A percentile compares a stretch with the other conserved stretches of the same genome.
Conservation (phyloP, 768 basidiomycete genomes). For the Mycena filopes region DNA sequence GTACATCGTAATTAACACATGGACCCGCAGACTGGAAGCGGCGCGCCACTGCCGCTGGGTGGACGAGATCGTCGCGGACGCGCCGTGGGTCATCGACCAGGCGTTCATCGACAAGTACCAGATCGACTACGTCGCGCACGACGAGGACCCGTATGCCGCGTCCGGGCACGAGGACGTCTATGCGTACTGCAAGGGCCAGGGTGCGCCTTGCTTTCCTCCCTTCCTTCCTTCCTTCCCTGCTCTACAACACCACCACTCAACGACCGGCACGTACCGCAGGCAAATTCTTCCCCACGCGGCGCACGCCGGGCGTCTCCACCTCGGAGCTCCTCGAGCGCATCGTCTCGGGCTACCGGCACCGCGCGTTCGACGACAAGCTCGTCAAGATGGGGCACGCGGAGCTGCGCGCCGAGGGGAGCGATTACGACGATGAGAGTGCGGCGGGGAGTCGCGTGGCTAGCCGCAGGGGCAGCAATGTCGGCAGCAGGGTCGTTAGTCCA, state of each 20-base stretch:
- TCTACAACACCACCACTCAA: not conserved
- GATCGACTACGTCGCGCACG: constrained; percentile 98
- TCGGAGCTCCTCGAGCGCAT: constrained; percentile 94
- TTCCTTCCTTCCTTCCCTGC: not conserved
- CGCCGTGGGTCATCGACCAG: constrained; percentile 90
- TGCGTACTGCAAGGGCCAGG: constrained; percentile 79
- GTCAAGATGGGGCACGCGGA: constrained; percentile 86
- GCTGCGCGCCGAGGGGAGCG: constrained; percentile 72
- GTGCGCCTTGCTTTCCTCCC: constrained; percentile 51
- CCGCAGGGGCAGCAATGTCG: constrained; percentile 44
- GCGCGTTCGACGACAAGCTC: constrained; percentile 90
- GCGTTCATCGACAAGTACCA: constrained; percentile 85
- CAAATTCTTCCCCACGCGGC: constrained; percentile 93
- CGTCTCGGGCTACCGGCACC: constrained; percentile 84
- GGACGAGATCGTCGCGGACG: constrained; percentile 90
- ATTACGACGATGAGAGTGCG: constrained; percentile 54
- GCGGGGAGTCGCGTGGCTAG: too few species aligned
- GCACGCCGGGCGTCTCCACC: constrained; percentile 95
- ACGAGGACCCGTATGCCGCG: constrained; percentile 87
- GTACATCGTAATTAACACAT: not conserved
- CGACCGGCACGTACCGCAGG: constrained; percentile 55
- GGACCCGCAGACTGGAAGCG: constrained; percentile 74
- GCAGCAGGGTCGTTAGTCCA: not conserved
- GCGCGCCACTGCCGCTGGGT: constrained; percentile 98
- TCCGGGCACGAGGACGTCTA: constrained; percentile 91